These are phyloP conservation scores for Aspergillus vadensis DNA, from an alignment of 2,329 filamentous ascomycete genomes.

Conservation along the genomic window DNA sequence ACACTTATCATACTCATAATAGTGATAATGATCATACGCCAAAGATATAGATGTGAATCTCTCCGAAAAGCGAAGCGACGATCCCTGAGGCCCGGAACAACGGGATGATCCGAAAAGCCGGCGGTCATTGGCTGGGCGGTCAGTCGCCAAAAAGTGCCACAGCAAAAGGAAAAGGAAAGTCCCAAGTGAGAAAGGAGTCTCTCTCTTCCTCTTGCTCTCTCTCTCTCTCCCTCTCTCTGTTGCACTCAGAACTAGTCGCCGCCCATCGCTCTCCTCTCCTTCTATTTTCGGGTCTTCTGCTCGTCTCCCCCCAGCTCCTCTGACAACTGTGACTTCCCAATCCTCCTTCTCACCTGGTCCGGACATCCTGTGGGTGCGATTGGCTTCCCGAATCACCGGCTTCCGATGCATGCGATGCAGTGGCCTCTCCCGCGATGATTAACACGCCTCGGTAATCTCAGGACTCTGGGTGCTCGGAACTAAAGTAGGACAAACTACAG, in stretches of 20 bases:
- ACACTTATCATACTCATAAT: too few relatives aligned
- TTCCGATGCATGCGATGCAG: slow-evolving; percentile 27
- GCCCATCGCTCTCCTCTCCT: background rate
- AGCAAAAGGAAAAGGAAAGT: background rate
- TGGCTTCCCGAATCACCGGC: slow-evolving; percentile 4
- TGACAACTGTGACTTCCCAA: too few relatives aligned
- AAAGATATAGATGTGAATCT: background rate
- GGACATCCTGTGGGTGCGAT: slow-evolving; percentile 9
- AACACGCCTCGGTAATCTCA: slow-evolving; percentile 12
- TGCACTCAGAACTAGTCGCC: background rate
- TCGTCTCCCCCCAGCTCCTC: background rate
- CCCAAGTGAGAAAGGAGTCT: too few relatives aligned
- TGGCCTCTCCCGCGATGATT: slow-evolving; percentile 16
- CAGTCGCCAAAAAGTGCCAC: slow-evolving; percentile 4
- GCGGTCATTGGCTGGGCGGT: slow-evolving; percentile 8
- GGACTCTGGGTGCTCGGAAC: background rate
- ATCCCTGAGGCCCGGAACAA: slow-evolving; percentile 20
- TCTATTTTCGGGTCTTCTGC: background rate
- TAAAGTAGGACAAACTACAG: slow-evolving; percentile 1
- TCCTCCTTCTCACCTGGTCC: background rate
- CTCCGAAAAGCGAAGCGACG: background rate
- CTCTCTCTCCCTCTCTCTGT: background rate
- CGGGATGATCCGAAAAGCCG: slow-evolving; percentile 15
- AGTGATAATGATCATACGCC: background rate
- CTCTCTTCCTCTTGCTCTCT: background rate